Conservation (phyloP, 2,329 filamentous ascomycete genomes). For the Colletotrichum lini region DNA sequence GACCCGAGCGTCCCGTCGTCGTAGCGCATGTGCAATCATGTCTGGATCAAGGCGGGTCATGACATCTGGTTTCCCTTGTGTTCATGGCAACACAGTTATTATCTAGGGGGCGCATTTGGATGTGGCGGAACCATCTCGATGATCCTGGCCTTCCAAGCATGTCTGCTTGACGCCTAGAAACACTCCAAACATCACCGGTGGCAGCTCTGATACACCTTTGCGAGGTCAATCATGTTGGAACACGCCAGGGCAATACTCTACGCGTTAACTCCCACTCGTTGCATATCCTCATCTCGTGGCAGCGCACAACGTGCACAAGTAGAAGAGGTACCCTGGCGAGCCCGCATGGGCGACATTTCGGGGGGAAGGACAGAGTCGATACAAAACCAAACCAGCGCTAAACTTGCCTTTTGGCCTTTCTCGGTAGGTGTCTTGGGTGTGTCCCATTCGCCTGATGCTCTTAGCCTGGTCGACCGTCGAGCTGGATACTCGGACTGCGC, state of each 20-base stretch:
- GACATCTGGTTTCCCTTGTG: neutral
- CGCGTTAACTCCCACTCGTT: constrained; percentile 31
- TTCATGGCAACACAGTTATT: neutral
- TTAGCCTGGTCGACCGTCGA: constrained; percentile 16
- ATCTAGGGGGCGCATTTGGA: no score
- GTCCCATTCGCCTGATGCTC: constrained; percentile 20
- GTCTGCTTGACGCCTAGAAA: constrained; percentile 17
- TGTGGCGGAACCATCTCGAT: neutral
- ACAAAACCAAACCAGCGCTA: constrained; percentile 11
- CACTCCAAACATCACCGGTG: constrained; percentile 14
- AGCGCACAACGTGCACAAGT: constrained; percentile 21
- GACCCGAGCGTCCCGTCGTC: constrained; percentile 26
- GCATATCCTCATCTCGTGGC: constrained; percentile 29
- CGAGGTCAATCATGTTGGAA: constrained; percentile 35
- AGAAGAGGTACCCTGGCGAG: neutral
- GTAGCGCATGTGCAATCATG: constrained; percentile 10
- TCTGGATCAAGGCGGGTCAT: neutral
- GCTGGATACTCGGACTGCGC: constrained; percentile 23
- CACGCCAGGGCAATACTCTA: constrained; percentile 13
- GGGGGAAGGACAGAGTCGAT: constrained; percentile 13
- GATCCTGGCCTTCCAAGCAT: neutral
- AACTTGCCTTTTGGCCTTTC: constrained; percentile 13
- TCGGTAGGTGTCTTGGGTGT: neutral
- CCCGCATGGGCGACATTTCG: neutral
- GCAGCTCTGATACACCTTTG: constrained; percentile 26